Conservation (phyloP, 2,329 filamentous ascomycete species). For the Sclerotinia subarctica region DNA sequence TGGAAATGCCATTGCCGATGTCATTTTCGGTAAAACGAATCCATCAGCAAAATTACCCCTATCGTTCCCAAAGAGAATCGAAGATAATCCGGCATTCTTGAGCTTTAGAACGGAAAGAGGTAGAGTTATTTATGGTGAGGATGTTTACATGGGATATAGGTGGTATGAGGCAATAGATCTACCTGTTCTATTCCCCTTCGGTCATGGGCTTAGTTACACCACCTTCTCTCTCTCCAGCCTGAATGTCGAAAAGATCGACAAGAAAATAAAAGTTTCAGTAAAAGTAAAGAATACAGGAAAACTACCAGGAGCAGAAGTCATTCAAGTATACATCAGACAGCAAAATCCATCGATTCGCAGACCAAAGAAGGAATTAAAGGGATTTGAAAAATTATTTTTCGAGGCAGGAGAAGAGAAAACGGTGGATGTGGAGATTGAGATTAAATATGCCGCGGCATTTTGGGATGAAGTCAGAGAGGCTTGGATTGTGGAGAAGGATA, state of each 20-base stretch:
- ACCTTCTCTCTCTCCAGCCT: conserved; percentile 48
- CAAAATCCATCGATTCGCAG: conserved; percentile 48
- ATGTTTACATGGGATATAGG: conserved; percentile 76
- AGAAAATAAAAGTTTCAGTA: not conserved
- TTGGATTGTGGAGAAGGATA: conserved; percentile 42
- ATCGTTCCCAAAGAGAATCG: conserved; percentile 63
- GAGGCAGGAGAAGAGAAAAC: conserved; percentile 56
- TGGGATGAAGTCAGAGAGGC: conserved; percentile 43
- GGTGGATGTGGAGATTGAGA: conserved; percentile 53
- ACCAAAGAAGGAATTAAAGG: conserved; percentile 61
- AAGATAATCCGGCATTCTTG: conserved; percentile 72
- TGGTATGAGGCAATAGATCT: conserved; percentile 72
- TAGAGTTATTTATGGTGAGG: conserved; percentile 73
- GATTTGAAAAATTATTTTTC: conserved; percentile 62
- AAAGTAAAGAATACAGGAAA: conserved; percentile 53
- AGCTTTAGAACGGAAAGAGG: conserved; percentile 71
- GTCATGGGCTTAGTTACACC: conserved; percentile 75
- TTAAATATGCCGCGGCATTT: conserved; percentile 41
- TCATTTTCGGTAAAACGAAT: conserved; percentile 61
- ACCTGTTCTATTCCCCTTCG: conserved; percentile 70
- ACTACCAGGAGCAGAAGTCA: conserved; percentile 51
- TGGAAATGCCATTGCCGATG: conserved; percentile 75
- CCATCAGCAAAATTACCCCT: conserved; percentile 71
- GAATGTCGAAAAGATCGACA: not conserved
- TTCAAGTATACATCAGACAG: conserved; percentile 56